Percentiles rank a stretch among this genome's conserved stretches.
phyloP scores from a whole-genome alignment of 495 filamentous ascomycete species.

The Hypoxylon perforatum region DNA sequence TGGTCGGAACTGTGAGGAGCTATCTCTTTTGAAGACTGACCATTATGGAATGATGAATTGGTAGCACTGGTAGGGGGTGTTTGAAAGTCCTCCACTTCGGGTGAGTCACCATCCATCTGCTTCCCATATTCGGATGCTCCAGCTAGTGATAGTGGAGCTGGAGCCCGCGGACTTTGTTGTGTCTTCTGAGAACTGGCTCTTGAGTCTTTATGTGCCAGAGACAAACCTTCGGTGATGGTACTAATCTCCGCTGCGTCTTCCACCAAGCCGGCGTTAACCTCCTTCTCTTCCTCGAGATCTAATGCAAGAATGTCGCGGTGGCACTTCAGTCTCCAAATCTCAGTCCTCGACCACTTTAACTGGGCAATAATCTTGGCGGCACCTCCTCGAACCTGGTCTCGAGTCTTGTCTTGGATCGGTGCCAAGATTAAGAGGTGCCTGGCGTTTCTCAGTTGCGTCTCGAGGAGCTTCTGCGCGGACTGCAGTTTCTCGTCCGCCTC shows the following conservation, averaged over 20 bases:
- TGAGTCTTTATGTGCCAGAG: conserved; percentile 42
- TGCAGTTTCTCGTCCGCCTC: conserved; percentile 86
- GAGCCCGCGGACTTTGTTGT: conserved; percentile 46
- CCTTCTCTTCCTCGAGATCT: conserved; percentile 83
- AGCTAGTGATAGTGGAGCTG: conserved; percentile 44
- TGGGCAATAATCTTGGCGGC: conserved; percentile 89
- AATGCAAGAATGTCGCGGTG: conserved; percentile 87
- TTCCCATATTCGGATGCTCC: conserved; percentile 40
- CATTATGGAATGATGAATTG: conserved; percentile 58
- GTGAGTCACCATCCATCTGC: conserved; percentile 51
- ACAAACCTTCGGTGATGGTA: conserved; percentile 30
- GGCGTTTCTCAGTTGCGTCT: conserved; percentile 87
- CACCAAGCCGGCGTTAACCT: conserved; percentile 48
- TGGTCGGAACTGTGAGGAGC: conserved; percentile 58
- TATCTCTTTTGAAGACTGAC: conserved; percentile 63
- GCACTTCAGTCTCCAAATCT: conserved; percentile 92
- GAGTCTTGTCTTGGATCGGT: conserved; percentile 85
- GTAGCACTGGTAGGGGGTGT: conserved; percentile 59
- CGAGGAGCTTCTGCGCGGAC: conserved; percentile 77
- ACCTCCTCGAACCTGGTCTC: conserved; percentile 85
- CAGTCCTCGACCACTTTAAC: conserved; percentile 90
- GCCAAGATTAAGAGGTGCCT: conserved; percentile 89
- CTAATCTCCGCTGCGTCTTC: conserved; percentile 36
- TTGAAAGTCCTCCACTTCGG: conserved; percentile 54
- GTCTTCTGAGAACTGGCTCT: conserved; percentile 37